Evolutionary conservation across 2,329 filamentous ascomycete species (phyloP).

Genomic region (Orbilia blumenaviensis): DNA sequence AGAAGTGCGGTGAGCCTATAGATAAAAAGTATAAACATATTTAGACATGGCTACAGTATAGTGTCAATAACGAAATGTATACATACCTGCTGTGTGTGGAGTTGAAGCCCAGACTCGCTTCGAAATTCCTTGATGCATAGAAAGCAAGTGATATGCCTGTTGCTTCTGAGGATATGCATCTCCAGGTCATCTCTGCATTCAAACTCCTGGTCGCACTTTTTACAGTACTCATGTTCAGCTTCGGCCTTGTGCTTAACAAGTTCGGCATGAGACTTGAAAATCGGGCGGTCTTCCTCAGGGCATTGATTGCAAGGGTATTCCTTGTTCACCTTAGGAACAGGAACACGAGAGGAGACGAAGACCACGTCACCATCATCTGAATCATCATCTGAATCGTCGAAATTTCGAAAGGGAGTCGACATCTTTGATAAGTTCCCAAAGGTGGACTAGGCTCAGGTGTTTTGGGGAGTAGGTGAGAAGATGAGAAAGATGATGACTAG

Average conservation of each 20-base stretch:
- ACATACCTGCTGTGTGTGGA: constrained; percentile 55
- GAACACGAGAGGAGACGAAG: background rate
- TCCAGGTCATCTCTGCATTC: constrained; percentile 25
- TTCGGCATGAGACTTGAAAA: constrained; percentile 40
- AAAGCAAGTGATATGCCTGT: constrained; percentile 55
- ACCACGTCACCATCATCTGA: constrained; percentile 34
- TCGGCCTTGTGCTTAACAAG: constrained; percentile 53
- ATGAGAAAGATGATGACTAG: background rate
- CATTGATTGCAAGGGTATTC: constrained; percentile 24
- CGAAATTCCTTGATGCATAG: constrained; percentile 55
- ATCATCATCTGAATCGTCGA: constrained; percentile 52
- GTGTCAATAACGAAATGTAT: background rate
- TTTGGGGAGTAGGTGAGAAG: background rate
- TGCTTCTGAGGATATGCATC: constrained; percentile 54
- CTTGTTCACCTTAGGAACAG: background rate
- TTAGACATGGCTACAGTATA: background rate
- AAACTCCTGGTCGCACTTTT: constrained; percentile 55
- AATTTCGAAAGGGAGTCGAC: constrained; percentile 16
- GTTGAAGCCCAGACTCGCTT: constrained; percentile 50
- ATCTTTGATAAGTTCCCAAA: background rate
- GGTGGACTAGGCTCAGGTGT: background rate
- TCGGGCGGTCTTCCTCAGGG: background rate
- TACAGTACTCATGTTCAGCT: constrained; percentile 51
- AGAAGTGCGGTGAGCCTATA: constrained; percentile 46
- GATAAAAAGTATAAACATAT: too few relatives aligned